Percentiles rank a stretch among this genome's conserved stretches.
These are phyloP conservation scores for Colletotrichum kahawae DNA, from an alignment of 2,329 filamentous ascomycete species.

Conservation along the genomic window DNA sequence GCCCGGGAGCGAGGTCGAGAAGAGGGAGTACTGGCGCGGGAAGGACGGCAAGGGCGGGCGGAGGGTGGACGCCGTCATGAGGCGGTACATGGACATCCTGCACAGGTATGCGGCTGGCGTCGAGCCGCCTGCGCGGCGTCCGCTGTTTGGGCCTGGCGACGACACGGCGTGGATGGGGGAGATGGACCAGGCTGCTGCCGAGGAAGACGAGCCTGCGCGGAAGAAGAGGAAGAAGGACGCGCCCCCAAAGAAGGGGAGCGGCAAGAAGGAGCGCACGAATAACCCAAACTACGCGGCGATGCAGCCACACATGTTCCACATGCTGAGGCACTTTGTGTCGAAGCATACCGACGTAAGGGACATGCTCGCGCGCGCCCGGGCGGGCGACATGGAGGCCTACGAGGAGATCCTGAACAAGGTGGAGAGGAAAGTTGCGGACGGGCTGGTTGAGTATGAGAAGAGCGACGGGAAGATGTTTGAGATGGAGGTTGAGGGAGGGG, in stretches of 20 bases:
- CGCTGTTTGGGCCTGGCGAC: slow-evolving; percentile 74
- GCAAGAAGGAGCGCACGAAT: slow-evolving; percentile 45
- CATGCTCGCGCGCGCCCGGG: slow-evolving; percentile 71
- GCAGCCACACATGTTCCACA: slow-evolving; percentile 92
- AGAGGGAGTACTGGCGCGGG: slow-evolving; percentile 86
- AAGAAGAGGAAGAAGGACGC: slow-evolving; percentile 55
- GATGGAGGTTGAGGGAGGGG: slow-evolving; percentile 32
- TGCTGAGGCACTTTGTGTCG: slow-evolving; percentile 82
- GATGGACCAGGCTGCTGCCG: slow-evolving; percentile 26
- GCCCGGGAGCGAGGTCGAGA: slow-evolving; percentile 59
- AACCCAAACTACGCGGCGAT: slow-evolving; percentile 82
- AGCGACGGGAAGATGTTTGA: slow-evolving; percentile 56
- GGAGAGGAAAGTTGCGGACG: slow-evolving; percentile 75
- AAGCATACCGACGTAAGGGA: slow-evolving; percentile 85
- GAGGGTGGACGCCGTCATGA: slow-evolving; percentile 83
- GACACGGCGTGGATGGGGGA: slow-evolving; percentile 51
- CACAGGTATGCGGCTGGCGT: slow-evolving; percentile 75
- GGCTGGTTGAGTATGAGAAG: slow-evolving; percentile 70
- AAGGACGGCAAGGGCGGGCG: slow-evolving; percentile 82
- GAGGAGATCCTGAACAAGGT: slow-evolving; percentile 79
- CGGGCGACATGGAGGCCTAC: slow-evolving; percentile 76
- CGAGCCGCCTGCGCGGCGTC: slow-evolving; percentile 69
- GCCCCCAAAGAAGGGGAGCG: slow-evolving; percentile 20
- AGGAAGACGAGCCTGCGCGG: slow-evolving; percentile 52
- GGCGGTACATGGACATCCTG: slow-evolving; percentile 90